Evolutionary conservation across 1,139 yeast species (phyloP), one percentile per base, ranked within the genome.

Genomic region (Yamadazyma kanchanaburiensis): DNA sequence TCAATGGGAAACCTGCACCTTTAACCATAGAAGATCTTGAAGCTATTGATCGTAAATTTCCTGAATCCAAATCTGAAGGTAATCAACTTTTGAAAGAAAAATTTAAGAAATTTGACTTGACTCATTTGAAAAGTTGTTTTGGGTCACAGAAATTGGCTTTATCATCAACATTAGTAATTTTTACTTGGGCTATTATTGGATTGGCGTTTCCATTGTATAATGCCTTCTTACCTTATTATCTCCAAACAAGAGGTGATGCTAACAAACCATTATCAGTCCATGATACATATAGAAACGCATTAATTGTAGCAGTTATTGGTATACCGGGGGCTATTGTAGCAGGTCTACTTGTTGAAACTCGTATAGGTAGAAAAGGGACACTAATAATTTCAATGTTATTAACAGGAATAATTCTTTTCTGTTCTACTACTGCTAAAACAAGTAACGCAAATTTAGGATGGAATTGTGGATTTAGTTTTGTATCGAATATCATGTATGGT

Each of bases 121-220:
- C 56, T 5, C 70, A 64, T 35, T 38, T 66, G 10, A 45, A 60
- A 10, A 51, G 50, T 33, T 61, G 69, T 37, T 66, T 66, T 42
- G 63, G 58, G 1, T 55, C 66, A 2, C 47, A 43, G 24, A 55
- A 51, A 30, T 38, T 62, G 27, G 62, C 66, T 1, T 27, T 56
- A 15, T 63, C 70, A 5, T 55, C 66, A 10, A 30, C 43, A 7
- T 43, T 66, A 26, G 64, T 66, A 15, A 60, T 65, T 10, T 47
- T 58, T 22, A 46, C 64, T 3, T 64, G 72, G 73, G 70, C 64
- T 1, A 42, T 66, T n/a, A 56, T 64, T 36, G 73, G 73, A 4
- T 52, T 65, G 22, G 71, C 73, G 1, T 65, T 65, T 44, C 73
- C 73, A 0, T 49, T 66, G 30, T 65, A 65, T 40, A 66, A 65